phyloP scores from a whole-genome alignment of 2,329 filamentous ascomycete species.

The Talaromyces sp. region DNA sequence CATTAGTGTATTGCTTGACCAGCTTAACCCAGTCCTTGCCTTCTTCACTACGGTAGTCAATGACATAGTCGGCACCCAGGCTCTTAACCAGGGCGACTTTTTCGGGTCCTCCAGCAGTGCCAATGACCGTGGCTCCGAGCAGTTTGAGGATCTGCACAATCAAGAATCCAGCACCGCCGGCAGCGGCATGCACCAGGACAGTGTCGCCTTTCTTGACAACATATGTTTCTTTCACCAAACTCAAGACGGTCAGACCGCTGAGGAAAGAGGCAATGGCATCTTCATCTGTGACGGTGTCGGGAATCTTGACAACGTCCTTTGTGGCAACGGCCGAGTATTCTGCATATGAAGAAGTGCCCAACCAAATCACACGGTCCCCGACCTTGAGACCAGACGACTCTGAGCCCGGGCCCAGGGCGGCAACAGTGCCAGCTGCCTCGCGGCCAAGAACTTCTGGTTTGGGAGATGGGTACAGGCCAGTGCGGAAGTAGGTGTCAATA shows the following conservation, averaged over 20 bases:
- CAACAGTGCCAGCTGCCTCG: conserved; percentile 71
- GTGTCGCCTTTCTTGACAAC: conserved; percentile 70
- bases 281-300: conserved; percentile 56
- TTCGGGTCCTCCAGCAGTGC: conserved; percentile 67
- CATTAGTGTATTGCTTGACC: conserved; percentile 78
- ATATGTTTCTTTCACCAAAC: conserved; percentile 70
- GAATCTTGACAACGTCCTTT: conserved; percentile 57
- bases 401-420: conserved; percentile 52
- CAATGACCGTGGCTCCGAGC: conserved; percentile 73
- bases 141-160: conserved; percentile 69
- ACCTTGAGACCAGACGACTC: conserved; percentile 53
- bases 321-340: conserved; percentile 56
- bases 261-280: conserved; percentile 66
- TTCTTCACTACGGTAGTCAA: conserved; percentile 81
- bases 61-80: conserved; percentile 63
- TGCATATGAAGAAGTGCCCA: conserved; percentile 54
- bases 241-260: conserved; percentile 78
- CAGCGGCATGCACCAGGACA: conserved; percentile 79
- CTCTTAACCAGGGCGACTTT: conserved; percentile 67
- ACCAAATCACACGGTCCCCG: conserved; percentile 69
- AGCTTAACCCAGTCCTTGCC: conserved; percentile 72
- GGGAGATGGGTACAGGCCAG: conserved; percentile 68
- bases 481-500: conserved; percentile 89
- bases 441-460: conserved; percentile 75
- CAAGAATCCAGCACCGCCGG: conserved; percentile 73